These are phyloP conservation scores for Leccinum subtestaceum DNA, from an alignment of 768 basidiomycete species.

Conservation along the genomic window DNA sequence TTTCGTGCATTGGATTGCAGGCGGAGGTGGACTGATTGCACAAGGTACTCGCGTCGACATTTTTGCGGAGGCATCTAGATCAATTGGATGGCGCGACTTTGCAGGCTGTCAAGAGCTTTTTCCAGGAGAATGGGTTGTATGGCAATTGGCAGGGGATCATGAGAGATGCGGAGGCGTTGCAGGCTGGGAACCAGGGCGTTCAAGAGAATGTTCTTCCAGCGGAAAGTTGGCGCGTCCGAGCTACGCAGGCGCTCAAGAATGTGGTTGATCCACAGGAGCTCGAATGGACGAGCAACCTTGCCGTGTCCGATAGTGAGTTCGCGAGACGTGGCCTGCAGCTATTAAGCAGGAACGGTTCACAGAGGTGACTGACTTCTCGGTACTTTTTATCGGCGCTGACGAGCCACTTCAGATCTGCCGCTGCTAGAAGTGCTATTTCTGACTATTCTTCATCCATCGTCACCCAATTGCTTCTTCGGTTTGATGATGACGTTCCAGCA, in stretches of 20 bases:
- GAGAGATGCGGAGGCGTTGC: conserved; percentile 12
- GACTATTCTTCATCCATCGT: conserved; percentile 20
- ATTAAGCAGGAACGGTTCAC: conserved; percentile 40
- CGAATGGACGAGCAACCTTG: conserved; percentile 55
- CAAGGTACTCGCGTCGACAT: conserved; percentile 25
- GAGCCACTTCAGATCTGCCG: conserved; percentile 12
- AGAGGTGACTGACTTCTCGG: conserved; percentile 31
- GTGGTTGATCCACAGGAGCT: conserved; percentile 46
- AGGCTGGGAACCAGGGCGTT: neutral
- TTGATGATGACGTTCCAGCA: conserved; percentile 17
- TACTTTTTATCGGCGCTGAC: conserved; percentile 9
- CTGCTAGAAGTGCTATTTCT: conserved; percentile 20
- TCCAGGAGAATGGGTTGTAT: conserved; percentile 18
- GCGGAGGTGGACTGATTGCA: conserved; percentile 9
- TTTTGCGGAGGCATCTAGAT: conserved; percentile 32
- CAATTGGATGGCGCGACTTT: conserved; percentile 27
- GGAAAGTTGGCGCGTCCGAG: conserved; percentile 23
- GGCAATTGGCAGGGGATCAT: conserved; percentile 13
- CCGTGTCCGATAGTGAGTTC: conserved; percentile 40
- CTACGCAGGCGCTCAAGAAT: conserved; percentile 32
- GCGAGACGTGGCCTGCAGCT: conserved; percentile 45
- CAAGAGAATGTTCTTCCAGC: neutral
- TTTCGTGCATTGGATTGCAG: conserved; percentile 1
- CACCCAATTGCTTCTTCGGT: conserved; percentile 8
- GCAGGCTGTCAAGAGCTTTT: conserved; percentile 20